Evolutionary conservation across 2,329 filamentous ascomycete species (phyloP), one percentile per base, ranked within the genome.

Genomic region (Fusarium phyllophilum): DNA sequence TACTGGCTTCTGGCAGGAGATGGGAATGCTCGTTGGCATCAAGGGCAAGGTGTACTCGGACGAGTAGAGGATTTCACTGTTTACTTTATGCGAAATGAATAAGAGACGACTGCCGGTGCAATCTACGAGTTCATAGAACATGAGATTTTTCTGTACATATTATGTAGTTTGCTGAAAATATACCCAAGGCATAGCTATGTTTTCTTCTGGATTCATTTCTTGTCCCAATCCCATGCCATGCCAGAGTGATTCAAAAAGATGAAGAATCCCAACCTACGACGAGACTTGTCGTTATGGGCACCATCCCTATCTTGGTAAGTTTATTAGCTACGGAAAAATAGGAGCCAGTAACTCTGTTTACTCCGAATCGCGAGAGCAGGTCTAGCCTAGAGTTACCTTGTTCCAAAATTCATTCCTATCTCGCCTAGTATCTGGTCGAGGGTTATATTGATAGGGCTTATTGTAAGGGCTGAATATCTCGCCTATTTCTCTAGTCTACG

Each of bases 1-100:
- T 1, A 79, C 85, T n/a, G 84, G 86, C 10, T 90, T 90, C 82
- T 89, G 88, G 87, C 81, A 78, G 20, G 88, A 90, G 74, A 83
- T 90, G 75, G 71, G 81, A n/a, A 51, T 71, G 54, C 22, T 78
- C 15, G 14, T 78, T 31, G 70, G 77, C 22, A 61, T 78, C 22
- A 36, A 58, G 52, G 55, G 63, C 34, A 76, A 66, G 6, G 57
- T 60, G 39, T 29, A 62, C 15, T 41, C 51, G 20, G 63, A 44
- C 17, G 66, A 70, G 48, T 68, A 71, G 34, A 42, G 18, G 9
- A n/a, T 49, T 38, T 18, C 31, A 26, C 26, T 20, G 52, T 39
- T 39, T 20, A 48, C 31, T 38, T 31, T 39, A 29, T 52, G 42
- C 12, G 29, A 63, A 48, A 74, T 63, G 15, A 46, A 51, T 57